Evolutionary conservation across 2,329 filamentous ascomycete species (phyloP), one percentile per base, ranked within the genome.

Genomic region (Hypoxylon rubiginosum): DNA sequence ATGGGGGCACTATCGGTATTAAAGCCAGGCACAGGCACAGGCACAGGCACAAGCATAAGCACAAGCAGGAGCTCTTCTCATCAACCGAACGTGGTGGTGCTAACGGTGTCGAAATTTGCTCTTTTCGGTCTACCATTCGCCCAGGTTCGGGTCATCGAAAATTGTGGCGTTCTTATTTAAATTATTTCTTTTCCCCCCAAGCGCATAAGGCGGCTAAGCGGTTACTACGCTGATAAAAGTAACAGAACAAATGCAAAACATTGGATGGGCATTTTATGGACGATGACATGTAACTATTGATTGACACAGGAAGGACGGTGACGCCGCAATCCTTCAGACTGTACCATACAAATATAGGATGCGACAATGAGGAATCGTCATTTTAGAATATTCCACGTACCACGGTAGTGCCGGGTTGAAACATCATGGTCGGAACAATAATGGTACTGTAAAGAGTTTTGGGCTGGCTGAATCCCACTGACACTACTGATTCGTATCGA

Each of bases 101-200:
- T 36, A 28, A 36, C n/a, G 15, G n/a, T 43, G 39, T 43, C 39
- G n/a, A 43, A 19, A n/a, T 43, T 43, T 43, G 39, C 39, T 19
- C 4, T n/a, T 10, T 55, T 66, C 43, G 50, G 50, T 64, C 43
- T 60, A 36, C 13, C 8, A 58, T 64, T 52, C 34, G 53, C 26
- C 48, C 46, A 46, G 10, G 55, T 15, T 26, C 43, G 58, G 53
- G 57, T 24, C 48, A 46, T 55, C 62, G 46, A 63, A 28, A n/a
- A 32, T 61, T 68, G 56, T 66, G 62, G 66, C 62, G 59, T 66
- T 63, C 58, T 63, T 63, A 57, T 58, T 62, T 54, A 66, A 60
- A 50, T 54, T 48, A 41, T 52, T 24, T 36, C 19, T 30, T 28
- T 39, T 63, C 59, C 59, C 41, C 48, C n/a, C n/a, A n/a, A 53